Conservation (phyloP, 2,329 filamentous ascomycete species). For the Ophiosphaerella herpotricha region DNA sequence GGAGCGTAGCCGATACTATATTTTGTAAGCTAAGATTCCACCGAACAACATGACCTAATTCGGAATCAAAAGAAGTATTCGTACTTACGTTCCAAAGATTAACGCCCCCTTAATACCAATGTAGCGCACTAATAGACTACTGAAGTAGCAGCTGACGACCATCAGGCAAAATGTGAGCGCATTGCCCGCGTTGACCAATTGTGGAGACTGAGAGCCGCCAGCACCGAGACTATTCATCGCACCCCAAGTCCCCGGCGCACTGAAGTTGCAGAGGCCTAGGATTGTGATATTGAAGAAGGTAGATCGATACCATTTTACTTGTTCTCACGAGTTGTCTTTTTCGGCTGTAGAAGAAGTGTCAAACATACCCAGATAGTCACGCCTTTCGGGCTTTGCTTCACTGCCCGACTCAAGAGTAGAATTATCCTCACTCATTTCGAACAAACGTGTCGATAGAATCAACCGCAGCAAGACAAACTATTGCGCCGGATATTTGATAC, state of each 20-base stretch:
- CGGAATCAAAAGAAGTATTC: too few relatives aligned
- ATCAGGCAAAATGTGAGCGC: slow-evolving; percentile 73
- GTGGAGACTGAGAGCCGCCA: slow-evolving; percentile 67
- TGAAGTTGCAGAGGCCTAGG: slow-evolving; percentile 71
- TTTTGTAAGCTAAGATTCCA: neutral
- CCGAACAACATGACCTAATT: neutral
- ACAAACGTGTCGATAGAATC: neutral
- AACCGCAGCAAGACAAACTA: too few relatives aligned
- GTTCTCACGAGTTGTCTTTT: slow-evolving; percentile 1
- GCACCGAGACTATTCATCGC: slow-evolving; percentile 74
- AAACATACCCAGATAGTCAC: slow-evolving; percentile 31
- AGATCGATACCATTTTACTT: slow-evolving; percentile 71
- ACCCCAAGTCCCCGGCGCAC: slow-evolving; percentile 72
- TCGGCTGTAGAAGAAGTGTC: neutral
- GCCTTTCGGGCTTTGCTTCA: slow-evolving; percentile 19
- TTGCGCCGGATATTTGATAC: too few relatives aligned
- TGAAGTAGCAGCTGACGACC: slow-evolving; percentile 71
- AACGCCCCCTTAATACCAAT: slow-evolving; percentile 73
- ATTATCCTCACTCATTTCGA: slow-evolving; percentile 18
- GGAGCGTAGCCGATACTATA: slow-evolving; percentile 68
- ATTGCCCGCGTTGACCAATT: slow-evolving; percentile 72
- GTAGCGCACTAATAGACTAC: slow-evolving; percentile 65
- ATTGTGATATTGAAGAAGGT: slow-evolving; percentile 75
- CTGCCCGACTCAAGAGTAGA: slow-evolving; percentile 24
- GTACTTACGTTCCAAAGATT: slow-evolving; percentile 67